These are phyloP conservation scores for Cymbidium sinense DNA, from an alignment of 106 monocot genomes.

Conservation along the genomic window DNA sequence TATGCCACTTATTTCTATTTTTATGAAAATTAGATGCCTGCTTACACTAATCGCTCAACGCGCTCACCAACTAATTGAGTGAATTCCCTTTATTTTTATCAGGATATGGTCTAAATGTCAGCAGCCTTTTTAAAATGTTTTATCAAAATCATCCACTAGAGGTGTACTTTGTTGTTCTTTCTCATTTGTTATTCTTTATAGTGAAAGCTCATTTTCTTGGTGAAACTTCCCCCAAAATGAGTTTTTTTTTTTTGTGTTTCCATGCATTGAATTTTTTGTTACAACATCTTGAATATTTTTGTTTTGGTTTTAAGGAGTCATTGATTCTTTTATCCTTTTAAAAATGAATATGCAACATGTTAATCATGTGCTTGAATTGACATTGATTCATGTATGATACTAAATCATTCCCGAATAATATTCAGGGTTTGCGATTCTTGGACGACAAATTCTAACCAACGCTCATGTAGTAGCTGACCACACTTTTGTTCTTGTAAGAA, in stretches of 20 bases:
- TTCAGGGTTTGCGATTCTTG: conserved; percentile 84
- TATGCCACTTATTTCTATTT: not conserved
- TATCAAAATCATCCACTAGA: not conserved
- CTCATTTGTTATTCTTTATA: not conserved
- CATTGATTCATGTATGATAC: not conserved
- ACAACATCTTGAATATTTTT: not conserved
- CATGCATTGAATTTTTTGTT: not conserved
- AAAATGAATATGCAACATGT: not conserved
- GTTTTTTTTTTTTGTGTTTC: not conserved
- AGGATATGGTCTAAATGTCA: not conserved
- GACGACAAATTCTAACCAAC: conserved; percentile 80
- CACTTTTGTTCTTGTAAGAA: conserved; percentile 97
- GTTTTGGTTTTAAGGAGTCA: not conserved
- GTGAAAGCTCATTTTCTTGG: not conserved
- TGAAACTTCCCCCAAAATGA: not conserved
- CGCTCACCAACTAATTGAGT: not conserved
- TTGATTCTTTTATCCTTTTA: not conserved
- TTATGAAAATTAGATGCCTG: not conserved
- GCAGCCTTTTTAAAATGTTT: not conserved
- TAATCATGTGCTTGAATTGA: not conserved
- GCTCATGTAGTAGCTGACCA: conserved; percentile 97
- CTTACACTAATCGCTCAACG: not conserved
- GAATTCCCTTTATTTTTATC: not conserved
- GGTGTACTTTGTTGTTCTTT: not conserved
- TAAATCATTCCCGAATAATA: conserved; percentile 10